Evolutionary conservation across 176 grass and related monocot genomes (phyloP).

Genomic region (Pontederia paniculata): DNA sequence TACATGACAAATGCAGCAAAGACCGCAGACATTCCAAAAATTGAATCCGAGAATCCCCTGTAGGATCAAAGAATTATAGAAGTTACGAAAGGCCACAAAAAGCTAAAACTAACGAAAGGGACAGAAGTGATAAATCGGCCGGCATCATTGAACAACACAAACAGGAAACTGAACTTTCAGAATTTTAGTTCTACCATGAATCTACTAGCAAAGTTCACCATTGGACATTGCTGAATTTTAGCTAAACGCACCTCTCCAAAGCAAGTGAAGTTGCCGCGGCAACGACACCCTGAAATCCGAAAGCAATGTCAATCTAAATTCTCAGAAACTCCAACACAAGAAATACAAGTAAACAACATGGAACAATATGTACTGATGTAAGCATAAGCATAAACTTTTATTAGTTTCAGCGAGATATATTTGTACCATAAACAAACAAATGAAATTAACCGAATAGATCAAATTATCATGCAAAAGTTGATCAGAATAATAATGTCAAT

Average conservation of each 20-base stretch:
- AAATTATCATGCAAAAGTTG: too few species aligned
- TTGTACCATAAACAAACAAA: too few species aligned
- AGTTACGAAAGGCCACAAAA: constrained; percentile 20
- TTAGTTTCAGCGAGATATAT: too few species aligned
- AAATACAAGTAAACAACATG: not conserved
- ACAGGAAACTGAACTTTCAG: not conserved
- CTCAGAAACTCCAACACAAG: not conserved
- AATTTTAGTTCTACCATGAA: too few species aligned
- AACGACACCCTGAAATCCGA: constrained; percentile 36
- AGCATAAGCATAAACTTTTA: too few species aligned
- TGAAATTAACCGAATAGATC: too few species aligned
- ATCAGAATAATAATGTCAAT: too few species aligned
- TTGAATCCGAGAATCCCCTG: constrained; percentile 81
- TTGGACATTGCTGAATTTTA: not conserved
- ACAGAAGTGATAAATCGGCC: not conserved
- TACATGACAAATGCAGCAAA: constrained; percentile 89
- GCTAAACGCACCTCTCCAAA: constrained; percentile 63
- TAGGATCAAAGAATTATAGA: constrained; percentile 26
- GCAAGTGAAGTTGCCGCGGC: constrained; percentile 64
- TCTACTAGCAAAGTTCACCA: not conserved
- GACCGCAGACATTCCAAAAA: constrained; percentile 86
- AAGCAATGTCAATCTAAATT: not conserved
- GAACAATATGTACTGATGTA: too few species aligned
- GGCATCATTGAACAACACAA: not conserved
- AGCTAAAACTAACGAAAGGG: constrained; percentile 6